Evolutionary conservation across 2,329 filamentous ascomycete genomes (phyloP), one percentile per base, ranked within the genome.

Genomic region (Microcyclosporella mali): DNA sequence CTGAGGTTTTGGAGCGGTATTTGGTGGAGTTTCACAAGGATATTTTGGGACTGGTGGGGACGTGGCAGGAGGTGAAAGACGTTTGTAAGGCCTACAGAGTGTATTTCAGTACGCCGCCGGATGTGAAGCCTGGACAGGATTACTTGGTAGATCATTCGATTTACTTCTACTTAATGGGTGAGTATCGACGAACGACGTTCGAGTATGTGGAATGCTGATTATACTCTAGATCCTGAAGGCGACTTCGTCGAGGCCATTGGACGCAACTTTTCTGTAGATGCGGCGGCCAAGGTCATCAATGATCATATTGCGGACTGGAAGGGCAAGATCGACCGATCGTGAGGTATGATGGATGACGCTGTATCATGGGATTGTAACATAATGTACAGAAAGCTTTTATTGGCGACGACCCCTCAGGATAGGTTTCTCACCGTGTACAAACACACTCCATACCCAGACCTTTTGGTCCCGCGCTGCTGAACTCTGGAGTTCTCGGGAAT

Each of bases 111-210:
- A 98, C 92, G 36, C 92, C 92, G 27, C 74, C 79, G 56, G 78
- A 88, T 51, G 86, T 97, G 43, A 84, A 89, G 73, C 84, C 88
- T 1, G 92, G 90, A 1, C 85, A 95, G 72, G 92, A 98, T 67
- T 98, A 98, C 64, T 68, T 98, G 57, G 92, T 98, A 10, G 92
- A 98, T 66, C 92, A 98, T 71, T 95, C 88, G 66, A 98, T 98
- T 56, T 98, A 98, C 74, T 98, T 98, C 61, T 98, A 98, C 67
- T 70, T 98, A 55, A 98, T 98, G 92, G 78, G 78, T 81, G 64
- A 66, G 75, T 69, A 8, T 29, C 18, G 17, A 4, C n/a, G 12
- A 17, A 25, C 16, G 12, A 19, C 8, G 1, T 15, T 17, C 6
- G 18, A 8, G 14, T 12, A 9, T 30, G 3, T 18, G 19, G 12